Evolutionary conservation across 176 grass and related monocot species (phyloP), one percentile per base, ranked within the genome.

Genomic region (Rhynchospora pubera): DNA sequence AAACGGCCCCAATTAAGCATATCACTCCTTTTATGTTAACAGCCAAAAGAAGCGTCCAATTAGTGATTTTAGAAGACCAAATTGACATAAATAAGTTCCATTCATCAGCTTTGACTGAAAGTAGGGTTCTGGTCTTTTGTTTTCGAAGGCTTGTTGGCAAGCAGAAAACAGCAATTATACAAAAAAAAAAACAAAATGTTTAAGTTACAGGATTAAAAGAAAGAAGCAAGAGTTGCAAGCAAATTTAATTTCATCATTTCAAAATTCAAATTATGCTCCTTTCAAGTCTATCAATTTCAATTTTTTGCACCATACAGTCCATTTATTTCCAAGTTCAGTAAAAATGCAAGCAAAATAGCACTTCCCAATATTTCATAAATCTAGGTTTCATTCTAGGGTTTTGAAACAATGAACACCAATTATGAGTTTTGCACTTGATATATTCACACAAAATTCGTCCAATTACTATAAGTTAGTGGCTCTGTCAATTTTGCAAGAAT

Each of bases 401-500:
- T 68, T 83, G 51, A 42, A 43, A 70, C 46, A 71, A 44, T 30
- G 57, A 57, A 14, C 45, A 47, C 28, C 43, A 83, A 83, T 65
- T 66, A 24, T 19, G 26, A 69, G 19, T 47, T 44, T 62, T n/a
- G 4, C 16, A 42, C 57, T 62, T 46, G 22, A 14, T 9, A 62
- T 45, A 62, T 45, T 55, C n/a, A 13, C 16, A 57, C 42, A 15
- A 57, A 15, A 83, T 62, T 24, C 5, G 22, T 1, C 14, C 42
- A 34, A 32, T 57, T 16, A 59, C 13, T 22, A 77, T 22, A 56
- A 58, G 2, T 10, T 58, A 28, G 7, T 21, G 12, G 2, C 68
- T 68, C 82, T 70, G 87, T 57, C 85, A 51, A 85, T 68, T 44
- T 62, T 19, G 15, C 78, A 60, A 1, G 5, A 57, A 78, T 60